Percentiles rank a stretch among this genome's conserved stretches.
Evolutionary conservation across 306 rosid genomes (phyloP).

Genomic region (Ormosia semicastrata): DNA sequence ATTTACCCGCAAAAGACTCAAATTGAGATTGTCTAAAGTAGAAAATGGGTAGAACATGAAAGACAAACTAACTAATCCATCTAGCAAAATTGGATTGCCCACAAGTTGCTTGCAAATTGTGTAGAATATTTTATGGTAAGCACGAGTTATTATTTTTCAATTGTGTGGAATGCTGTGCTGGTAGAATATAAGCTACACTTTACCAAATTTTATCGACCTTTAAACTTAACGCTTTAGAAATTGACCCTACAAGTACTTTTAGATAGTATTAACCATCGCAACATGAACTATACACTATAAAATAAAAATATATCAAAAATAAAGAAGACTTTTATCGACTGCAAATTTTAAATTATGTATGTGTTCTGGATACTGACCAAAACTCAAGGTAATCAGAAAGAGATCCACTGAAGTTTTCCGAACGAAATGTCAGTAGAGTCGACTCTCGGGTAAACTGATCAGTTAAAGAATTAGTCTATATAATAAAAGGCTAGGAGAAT

Average conservation of each 20-base stretch:
- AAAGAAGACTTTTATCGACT: background rate
- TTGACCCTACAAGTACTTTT: background rate
- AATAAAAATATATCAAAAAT: background rate
- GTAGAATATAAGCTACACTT: background rate
- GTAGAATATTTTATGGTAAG: background rate
- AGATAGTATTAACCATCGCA: background rate
- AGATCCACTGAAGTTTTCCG: no score
- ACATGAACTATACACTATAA: no score
- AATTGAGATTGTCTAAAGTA: background rate
- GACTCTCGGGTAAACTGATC: no score
- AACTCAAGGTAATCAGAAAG: no score
- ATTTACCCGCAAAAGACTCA: background rate
- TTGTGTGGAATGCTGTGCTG: background rate
- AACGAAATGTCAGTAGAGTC: no score
- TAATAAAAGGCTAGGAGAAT: no score
- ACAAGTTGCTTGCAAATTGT: background rate
- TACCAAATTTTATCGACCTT: slow-evolving; percentile 21
- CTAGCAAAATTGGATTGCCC: background rate
- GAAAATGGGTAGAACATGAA: slow-evolving; percentile 13
- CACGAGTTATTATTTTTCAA: background rate
- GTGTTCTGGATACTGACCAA: no score
- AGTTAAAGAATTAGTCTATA: no score
- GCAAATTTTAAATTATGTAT: background rate
- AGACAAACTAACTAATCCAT: background rate
- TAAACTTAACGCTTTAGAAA: slow-evolving; percentile 7